phyloP scores from a whole-genome alignment of 108 stramenopile genomes.

The Pseudonitzschia pungens region DNA sequence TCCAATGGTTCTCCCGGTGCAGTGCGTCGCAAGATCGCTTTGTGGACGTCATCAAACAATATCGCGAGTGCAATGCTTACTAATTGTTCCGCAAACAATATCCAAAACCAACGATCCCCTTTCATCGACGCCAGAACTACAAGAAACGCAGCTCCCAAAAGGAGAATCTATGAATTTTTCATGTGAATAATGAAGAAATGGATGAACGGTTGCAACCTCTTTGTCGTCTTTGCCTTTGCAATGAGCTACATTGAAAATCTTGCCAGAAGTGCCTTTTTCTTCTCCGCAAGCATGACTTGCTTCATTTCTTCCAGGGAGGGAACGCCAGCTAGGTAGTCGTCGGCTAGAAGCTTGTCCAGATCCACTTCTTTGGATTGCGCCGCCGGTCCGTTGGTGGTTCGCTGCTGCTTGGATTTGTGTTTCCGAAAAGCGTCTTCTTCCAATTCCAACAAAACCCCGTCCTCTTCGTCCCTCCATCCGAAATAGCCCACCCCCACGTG shows the following conservation, averaged over 20 bases:
- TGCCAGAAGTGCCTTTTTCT: conserved; percentile 76
- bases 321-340: conserved; percentile 43
- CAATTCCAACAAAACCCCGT: conserved; percentile 79
- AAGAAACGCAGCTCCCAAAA: no score
- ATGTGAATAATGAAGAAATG: no score
- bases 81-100: no score
- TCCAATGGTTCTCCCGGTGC: no score
- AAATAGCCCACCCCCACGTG: conserved; percentile 89
- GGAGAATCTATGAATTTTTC: no score
- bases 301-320: conserved; percentile 69
- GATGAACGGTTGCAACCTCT: neutral
- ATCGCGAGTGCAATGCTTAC: no score
- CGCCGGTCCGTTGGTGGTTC: conserved; percentile 2
- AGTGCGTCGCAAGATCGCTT: no score
- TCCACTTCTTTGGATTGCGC: conserved; percentile 10
- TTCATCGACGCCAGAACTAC: no score
- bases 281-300: conserved; percentile 61
- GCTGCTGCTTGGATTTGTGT: conserved; percentile 30
- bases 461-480: conserved; percentile 93
- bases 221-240: neutral
- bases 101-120: no score
- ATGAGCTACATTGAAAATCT: conserved; percentile 32
- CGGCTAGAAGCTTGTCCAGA: conserved; percentile 11
- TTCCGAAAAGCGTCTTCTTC: conserved; percentile 62
- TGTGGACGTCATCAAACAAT: no score